These are phyloP conservation scores for Cucumis cinereus DNA, from an alignment of 306 rosid species.

Conservation along the genomic window DNA sequence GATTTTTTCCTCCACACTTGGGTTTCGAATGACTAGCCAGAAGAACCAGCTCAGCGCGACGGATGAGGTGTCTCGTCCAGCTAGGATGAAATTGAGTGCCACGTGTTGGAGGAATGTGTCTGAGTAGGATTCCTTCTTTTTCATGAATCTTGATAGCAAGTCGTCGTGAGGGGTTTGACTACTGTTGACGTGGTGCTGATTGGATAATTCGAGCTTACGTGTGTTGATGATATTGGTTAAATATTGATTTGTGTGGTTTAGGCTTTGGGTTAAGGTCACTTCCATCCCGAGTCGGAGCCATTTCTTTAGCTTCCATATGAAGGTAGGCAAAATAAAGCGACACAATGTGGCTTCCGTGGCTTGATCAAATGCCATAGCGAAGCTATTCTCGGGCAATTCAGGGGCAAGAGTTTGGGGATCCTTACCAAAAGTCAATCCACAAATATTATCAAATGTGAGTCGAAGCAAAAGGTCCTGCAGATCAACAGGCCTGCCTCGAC, in stretches of 20 bases:
- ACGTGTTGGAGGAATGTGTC: slow-evolving; percentile 65
- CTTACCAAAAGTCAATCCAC: slow-evolving; percentile 72
- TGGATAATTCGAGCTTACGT: slow-evolving; percentile 44
- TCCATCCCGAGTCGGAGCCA: slow-evolving; percentile 66
- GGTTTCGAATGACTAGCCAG: slow-evolving; percentile 44
- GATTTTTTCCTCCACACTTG: slow-evolving; percentile 54
- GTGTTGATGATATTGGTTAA: slow-evolving; percentile 40
- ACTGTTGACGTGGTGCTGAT: background rate
- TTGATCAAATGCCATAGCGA: slow-evolving; percentile 32
- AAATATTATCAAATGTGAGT: slow-evolving; percentile 85
- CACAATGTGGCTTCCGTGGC: slow-evolving; percentile 45
- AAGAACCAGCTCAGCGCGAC: slow-evolving; percentile 88
- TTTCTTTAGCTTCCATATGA: slow-evolving; percentile 33
- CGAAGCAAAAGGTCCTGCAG: slow-evolving; percentile 82
- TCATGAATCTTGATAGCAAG: slow-evolving; percentile 70
- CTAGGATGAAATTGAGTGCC: slow-evolving; percentile 83
- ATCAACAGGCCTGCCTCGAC: slow-evolving; percentile 27
- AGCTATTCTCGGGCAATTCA: slow-evolving; percentile 28
- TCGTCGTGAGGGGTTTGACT: slow-evolving; percentile 47
- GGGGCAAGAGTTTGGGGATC: slow-evolving; percentile 56
- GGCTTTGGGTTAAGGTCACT: slow-evolving; percentile 32
- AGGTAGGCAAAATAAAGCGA: slow-evolving; percentile 31
- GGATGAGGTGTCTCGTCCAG: slow-evolving; percentile 90
- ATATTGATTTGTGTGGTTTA: slow-evolving; percentile 32
- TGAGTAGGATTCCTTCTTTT: slow-evolving; percentile 56